These are phyloP conservation scores for Skeletonema potamos DNA, from an alignment of 108 stramenopile genomes.

Conservation along the genomic window DNA sequence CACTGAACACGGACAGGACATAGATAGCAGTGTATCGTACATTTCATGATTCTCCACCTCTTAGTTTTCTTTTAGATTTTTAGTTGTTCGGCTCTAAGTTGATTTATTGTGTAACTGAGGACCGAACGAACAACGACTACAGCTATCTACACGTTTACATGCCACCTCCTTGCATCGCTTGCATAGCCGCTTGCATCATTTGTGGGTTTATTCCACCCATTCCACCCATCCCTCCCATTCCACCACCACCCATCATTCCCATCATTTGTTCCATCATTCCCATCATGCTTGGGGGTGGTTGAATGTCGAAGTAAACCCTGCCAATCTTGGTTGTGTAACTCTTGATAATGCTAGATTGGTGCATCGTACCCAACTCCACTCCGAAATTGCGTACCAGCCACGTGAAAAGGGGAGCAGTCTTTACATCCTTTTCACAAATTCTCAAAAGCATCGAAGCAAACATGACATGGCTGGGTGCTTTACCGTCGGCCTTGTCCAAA, in stretches of 20 bases:
- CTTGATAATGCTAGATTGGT: slow-evolving; percentile 68
- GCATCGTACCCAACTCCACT: slow-evolving; percentile 67
- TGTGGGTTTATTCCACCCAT: slow-evolving; percentile 74
- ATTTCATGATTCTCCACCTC: too few species aligned
- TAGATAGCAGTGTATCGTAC: too few species aligned
- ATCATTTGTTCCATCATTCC: slow-evolving; percentile 91
- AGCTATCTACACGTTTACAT: not conserved
- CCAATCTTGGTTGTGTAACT: slow-evolving; percentile 87
- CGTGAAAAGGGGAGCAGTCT: slow-evolving; percentile 80
- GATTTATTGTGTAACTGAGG: not conserved
- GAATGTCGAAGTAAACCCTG: slow-evolving; percentile 85
- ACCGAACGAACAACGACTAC: not conserved
- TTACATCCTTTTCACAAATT: slow-evolving; percentile 79
- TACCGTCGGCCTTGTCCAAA: slow-evolving; percentile 75
- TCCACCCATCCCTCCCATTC: slow-evolving; percentile 38
- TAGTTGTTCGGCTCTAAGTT: not conserved
- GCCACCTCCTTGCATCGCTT: slow-evolving; percentile 52
- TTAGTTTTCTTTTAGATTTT: not conserved
- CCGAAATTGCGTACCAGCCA: slow-evolving; percentile 82
- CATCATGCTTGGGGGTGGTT: slow-evolving; percentile 88
- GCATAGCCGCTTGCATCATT: slow-evolving; percentile 82
- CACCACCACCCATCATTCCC: slow-evolving; percentile 72
- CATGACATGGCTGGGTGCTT: slow-evolving; percentile 77
- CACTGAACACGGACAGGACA: too few species aligned
- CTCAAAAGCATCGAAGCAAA: slow-evolving; percentile 76